Conservation (phyloP, 805 yeast species). For the Pichia membranifaciens region DNA sequence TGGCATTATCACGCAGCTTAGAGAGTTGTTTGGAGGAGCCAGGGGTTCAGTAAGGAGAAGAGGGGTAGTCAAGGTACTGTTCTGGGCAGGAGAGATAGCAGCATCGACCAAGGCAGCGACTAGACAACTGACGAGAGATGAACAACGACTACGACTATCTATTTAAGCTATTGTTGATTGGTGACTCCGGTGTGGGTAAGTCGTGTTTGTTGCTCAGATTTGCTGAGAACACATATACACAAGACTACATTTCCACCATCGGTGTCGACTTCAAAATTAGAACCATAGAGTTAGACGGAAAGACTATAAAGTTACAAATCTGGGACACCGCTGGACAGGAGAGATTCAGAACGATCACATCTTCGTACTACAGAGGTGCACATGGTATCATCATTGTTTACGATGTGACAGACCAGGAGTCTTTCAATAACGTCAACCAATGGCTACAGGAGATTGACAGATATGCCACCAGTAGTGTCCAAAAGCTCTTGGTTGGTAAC, state of each 20-base stretch:
- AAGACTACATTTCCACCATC: conserved; percentile 93
- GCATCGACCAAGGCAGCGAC: too few relatives aligned
- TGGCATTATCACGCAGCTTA: too few relatives aligned
- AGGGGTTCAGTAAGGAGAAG: too few relatives aligned
- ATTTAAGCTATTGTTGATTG: conserved; percentile 90
- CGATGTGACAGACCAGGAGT: conserved; percentile 96
- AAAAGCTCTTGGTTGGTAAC: conserved; percentile 93
- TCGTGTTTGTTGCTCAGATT: conserved; percentile 91
- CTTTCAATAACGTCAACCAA: conserved; percentile 92
- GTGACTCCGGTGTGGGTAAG: conserved; percentile 98
- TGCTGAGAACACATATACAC: conserved; percentile 96
- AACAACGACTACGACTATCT: conserved; percentile 96
- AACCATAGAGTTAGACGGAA: conserved; percentile 91
- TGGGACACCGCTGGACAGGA: conserved; percentile 99
- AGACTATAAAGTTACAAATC: conserved; percentile 93
- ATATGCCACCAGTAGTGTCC: conserved; percentile 95
- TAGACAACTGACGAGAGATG: conserved; percentile 34
- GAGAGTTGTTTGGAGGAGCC: too few relatives aligned
- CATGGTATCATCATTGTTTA: conserved; percentile 97
- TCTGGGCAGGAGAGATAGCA: too few relatives aligned
- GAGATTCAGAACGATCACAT: conserved; percentile 94
- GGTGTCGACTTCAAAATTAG: conserved; percentile 93
- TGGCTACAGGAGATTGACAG: conserved; percentile 99
- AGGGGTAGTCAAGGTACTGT: too few relatives aligned
- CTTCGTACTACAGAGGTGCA: conserved; percentile 96